Evolutionary conservation across 2,329 filamentous ascomycete genomes (phyloP).

Genomic region (Neopestalotiopsis sp.): DNA sequence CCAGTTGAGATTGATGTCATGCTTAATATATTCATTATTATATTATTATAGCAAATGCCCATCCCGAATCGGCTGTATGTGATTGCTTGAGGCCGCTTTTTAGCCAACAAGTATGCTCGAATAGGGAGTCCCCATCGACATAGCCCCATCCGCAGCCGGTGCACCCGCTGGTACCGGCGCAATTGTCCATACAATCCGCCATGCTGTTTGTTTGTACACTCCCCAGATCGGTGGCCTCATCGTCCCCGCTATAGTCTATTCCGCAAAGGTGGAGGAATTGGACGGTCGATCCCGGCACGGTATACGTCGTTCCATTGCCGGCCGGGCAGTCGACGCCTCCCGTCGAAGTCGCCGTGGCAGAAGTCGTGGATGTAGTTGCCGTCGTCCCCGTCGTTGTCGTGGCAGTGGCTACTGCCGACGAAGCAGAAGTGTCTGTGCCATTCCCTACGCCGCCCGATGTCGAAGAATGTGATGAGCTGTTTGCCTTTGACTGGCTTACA

Average conservation of each 20-base stretch:
- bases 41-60: constrained; percentile 49
- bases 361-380: constrained; percentile 8
- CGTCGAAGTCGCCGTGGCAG: constrained; percentile 19
- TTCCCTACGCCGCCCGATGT: constrained; percentile 11
- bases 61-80: constrained; percentile 39
- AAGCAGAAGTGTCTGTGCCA: neutral
- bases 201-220: constrained; percentile 43
- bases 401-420: constrained; percentile 1
- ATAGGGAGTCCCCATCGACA: constrained; percentile 43
- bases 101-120: constrained; percentile 48
- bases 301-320: constrained; percentile 49
- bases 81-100: constrained; percentile 42
- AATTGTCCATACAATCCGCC: constrained; percentile 50
- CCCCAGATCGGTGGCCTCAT: constrained; percentile 35
- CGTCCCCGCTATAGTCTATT: constrained; percentile 47
- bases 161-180: constrained; percentile 44
- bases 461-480: constrained; percentile 13
- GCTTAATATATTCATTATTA: constrained; percentile 20
- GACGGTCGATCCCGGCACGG: constrained; percentile 44
- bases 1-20: constrained; percentile 16
- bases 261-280: constrained; percentile 50
- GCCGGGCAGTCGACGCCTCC: constrained; percentile 43
- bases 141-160: constrained; percentile 51
- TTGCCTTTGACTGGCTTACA: constrained; percentile 38
- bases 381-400: constrained; percentile 10